These are phyloP conservation scores for Moesziomyces antarcticus DNA, from an alignment of 1,284 basidiomycete genomes.

Conservation along the genomic window DNA sequence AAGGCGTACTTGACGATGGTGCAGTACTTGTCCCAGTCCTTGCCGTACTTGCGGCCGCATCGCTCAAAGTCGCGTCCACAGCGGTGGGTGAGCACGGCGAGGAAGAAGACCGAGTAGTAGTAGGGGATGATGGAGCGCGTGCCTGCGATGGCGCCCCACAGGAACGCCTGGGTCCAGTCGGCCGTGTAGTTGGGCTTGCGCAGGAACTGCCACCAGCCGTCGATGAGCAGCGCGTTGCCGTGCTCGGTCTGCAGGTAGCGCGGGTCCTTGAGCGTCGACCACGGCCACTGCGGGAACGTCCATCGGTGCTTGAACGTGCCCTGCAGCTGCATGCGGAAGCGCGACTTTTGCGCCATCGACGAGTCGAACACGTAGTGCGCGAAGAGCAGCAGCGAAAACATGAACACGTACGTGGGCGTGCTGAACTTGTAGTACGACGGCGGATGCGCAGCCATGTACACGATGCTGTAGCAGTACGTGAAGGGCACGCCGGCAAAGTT, in stretches of 20 bases:
- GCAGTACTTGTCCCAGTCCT: constrained; percentile 63
- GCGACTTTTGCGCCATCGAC: constrained; percentile 95
- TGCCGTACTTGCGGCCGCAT: constrained; percentile 81
- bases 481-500: constrained; percentile 87
- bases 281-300: constrained; percentile 92
- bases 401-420: constrained; percentile 76
- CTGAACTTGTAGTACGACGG: constrained; percentile 88
- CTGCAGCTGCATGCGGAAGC: constrained; percentile 94
- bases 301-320: constrained; percentile 81
- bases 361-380: constrained; percentile 77
- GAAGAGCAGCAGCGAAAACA: constrained; percentile 59
- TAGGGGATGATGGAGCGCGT: constrained; percentile 87
- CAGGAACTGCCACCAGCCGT: constrained; percentile 85
- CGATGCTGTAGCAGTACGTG: constrained; percentile 82
- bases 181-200: constrained; percentile 71
- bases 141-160: constrained; percentile 90
- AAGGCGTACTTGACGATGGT: constrained; percentile 85
- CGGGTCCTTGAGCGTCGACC: constrained; percentile 86
- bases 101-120: constrained; percentile 73
- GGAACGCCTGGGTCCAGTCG: constrained; percentile 80
- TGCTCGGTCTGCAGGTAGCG: constrained; percentile 92
- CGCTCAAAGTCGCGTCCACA: constrained; percentile 69
- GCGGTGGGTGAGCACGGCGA: constrained; percentile 62
- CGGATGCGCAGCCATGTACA: constrained; percentile 97
- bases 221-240: constrained; percentile 86